These are phyloP conservation scores for Lactarius hengduanensis DNA, from an alignment of 768 basidiomycete species.

Conservation along the genomic window DNA sequence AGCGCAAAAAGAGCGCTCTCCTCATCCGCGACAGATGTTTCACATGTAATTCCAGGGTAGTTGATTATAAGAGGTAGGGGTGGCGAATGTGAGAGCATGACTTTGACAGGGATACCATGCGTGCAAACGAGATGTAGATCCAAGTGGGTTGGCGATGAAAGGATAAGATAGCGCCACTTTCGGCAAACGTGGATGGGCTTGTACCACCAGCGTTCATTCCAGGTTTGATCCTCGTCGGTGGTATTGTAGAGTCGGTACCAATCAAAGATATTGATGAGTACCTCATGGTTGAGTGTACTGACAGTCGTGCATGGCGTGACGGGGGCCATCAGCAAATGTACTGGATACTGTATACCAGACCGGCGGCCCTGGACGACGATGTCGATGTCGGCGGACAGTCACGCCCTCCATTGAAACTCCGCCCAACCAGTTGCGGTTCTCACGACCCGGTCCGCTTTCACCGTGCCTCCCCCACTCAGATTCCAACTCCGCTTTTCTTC, in stretches of 20 bases:
- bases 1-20: background rate
- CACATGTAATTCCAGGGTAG: background rate
- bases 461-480: no score
- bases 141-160: background rate
- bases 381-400: no score
- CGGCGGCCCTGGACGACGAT: no score
- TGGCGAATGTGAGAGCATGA: conserved; percentile 7
- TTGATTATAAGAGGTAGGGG: conserved; percentile 13
- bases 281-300: background rate
- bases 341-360: no score
- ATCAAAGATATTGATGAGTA: conserved; percentile 6
- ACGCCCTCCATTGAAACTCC: no score
- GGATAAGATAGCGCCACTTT: conserved; percentile 3
- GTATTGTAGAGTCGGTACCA: conserved; percentile 4
- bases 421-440: no score
- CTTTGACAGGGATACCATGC: background rate
- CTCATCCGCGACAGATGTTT: background rate
- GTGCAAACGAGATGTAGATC: conserved; percentile 12
- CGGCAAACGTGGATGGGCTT: conserved; percentile 6
- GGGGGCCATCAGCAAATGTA: no score
- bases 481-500: no score
- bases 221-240: background rate
- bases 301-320: background rate
- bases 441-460: no score
- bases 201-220: conserved; percentile 20